Conservation (phyloP, 108 stramenopile species). For the Epithemia pelagica region DNA sequence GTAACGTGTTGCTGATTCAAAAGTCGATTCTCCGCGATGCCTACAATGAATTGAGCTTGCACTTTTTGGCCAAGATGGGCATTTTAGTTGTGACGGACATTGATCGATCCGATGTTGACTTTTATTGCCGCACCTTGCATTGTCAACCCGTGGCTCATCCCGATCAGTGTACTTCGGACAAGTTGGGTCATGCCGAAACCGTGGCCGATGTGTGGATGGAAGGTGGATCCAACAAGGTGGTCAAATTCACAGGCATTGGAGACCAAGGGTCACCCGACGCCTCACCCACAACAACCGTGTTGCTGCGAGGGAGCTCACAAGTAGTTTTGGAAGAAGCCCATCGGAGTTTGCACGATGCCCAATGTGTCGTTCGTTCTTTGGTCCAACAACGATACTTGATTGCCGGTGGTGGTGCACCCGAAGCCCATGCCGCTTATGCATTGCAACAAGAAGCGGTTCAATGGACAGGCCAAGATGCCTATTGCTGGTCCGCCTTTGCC, state of each 20-base stretch:
- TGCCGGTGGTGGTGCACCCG: conserved; percentile 98
- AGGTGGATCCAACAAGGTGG: conserved; percentile 89
- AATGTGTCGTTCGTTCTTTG: conserved; percentile 95
- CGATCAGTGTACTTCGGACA: conserved; percentile 86
- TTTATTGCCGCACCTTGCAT: conserved; percentile 92
- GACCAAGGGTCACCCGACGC: conserved; percentile 50
- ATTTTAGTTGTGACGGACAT: conserved; percentile 98
- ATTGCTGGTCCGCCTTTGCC: conserved; percentile 96
- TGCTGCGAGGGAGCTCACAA: conserved; percentile 95
- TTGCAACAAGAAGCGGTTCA: conserved; percentile 72
- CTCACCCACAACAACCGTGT: conserved; percentile 79
- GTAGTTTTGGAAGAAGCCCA: conserved; percentile 98
- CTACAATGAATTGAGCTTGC: conserved; percentile 97
- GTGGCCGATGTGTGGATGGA: conserved; percentile 93
- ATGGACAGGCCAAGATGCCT: conserved; percentile 87
- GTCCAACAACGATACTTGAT: conserved; percentile 95
- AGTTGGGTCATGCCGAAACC: conserved; percentile 80
- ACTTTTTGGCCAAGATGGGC: conserved; percentile 98
- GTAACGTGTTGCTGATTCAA: conserved; percentile 97
- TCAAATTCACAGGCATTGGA: conserved; percentile 93
- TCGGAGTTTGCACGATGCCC: conserved; percentile 98
- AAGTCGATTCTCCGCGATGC: conserved; percentile 98
- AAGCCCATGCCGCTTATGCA: conserved; percentile 87
- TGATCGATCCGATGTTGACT: conserved; percentile 93
- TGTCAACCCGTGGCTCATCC: conserved; percentile 94